phyloP scores from a whole-genome alignment of 768 basidiomycete genomes.

The Termitomyces sp. region DNA sequence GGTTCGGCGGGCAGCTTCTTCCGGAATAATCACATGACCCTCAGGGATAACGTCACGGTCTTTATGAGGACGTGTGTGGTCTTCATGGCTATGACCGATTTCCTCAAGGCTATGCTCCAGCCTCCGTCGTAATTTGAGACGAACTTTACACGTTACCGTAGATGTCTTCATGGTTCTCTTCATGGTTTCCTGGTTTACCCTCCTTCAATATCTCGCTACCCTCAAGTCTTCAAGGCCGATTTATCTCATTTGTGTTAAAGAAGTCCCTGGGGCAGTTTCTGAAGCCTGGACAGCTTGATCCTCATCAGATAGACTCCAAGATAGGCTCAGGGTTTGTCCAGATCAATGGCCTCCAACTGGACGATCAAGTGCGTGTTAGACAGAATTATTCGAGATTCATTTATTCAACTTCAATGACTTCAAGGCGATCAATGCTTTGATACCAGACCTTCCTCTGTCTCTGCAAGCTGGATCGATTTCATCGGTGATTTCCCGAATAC shows the following conservation, averaged over 20 bases:
- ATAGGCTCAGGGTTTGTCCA: slow-evolving; percentile 89
- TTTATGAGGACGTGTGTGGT: neutral
- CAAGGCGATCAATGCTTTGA: slow-evolving; percentile 74
- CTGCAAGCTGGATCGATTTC: slow-evolving; percentile 70
- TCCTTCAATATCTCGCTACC: slow-evolving; percentile 62
- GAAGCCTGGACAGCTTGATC: slow-evolving; percentile 85
- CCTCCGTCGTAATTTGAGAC: neutral
- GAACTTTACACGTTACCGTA: neutral
- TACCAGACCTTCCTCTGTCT: slow-evolving; percentile 59
- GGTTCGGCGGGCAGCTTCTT: too few relatives aligned
- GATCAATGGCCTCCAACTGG: slow-evolving; percentile 77
- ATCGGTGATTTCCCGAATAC: slow-evolving; percentile 71
- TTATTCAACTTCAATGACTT: slow-evolving; percentile 11
- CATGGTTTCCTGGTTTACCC: slow-evolving; percentile 60
- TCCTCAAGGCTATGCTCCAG: neutral
- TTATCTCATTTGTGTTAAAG: slow-evolving; percentile 86
- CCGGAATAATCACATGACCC: too few relatives aligned
- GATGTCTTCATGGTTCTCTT: slow-evolving; percentile 53
- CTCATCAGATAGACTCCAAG: slow-evolving; percentile 84
- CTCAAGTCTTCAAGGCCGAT: slow-evolving; percentile 74
- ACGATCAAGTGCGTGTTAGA: slow-evolving; percentile 53
- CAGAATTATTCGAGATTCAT: neutral
- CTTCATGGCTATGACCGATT: neutral
- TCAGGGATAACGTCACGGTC: too few relatives aligned
- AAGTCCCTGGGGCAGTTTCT: slow-evolving; percentile 80